These are phyloP conservation scores for Rhamnella rubrinervis DNA, from an alignment of 331 rosid genomes.

Conservation along the genomic window DNA sequence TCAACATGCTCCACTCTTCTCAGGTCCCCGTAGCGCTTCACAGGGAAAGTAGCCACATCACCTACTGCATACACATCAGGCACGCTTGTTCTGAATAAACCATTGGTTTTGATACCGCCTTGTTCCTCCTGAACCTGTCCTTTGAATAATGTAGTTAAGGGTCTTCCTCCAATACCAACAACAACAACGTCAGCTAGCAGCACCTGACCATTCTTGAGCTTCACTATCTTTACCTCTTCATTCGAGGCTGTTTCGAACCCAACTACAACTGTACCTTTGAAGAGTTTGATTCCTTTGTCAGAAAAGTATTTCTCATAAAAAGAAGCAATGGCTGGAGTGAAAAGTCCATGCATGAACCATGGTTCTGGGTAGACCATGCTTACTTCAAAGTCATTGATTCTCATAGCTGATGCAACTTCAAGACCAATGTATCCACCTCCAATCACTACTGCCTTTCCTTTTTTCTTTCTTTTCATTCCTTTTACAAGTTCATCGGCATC, in stretches of 20 bases:
- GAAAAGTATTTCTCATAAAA: conserved; percentile 40
- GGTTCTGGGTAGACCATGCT: conserved; percentile 36
- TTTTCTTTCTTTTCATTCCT: conserved; percentile 28
- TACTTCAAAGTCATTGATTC: conserved; percentile 36
- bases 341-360: conserved; percentile 34
- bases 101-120: conserved; percentile 40
- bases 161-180: conserved; percentile 44
- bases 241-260: conserved; percentile 1
- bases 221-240: conserved; percentile 23
- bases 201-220: neutral
- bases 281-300: conserved; percentile 31
- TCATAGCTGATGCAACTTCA: conserved; percentile 49
- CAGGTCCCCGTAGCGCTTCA: conserved; percentile 29
- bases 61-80: conserved; percentile 39
- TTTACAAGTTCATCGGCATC: conserved; percentile 40
- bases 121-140: conserved; percentile 31
- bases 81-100: conserved; percentile 29
- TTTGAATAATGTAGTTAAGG: conserved; percentile 28
- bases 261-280: conserved; percentile 24
- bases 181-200: conserved; percentile 43
- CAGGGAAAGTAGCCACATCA: conserved; percentile 35
- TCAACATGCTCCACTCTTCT: conserved; percentile 50
- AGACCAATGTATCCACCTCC: conserved; percentile 57
- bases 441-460: conserved; percentile 37
- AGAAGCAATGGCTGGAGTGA: conserved; percentile 33